Conservation (phyloP, 2,329 filamentous ascomycete species). For the Cladorrhinum sp. region DNA sequence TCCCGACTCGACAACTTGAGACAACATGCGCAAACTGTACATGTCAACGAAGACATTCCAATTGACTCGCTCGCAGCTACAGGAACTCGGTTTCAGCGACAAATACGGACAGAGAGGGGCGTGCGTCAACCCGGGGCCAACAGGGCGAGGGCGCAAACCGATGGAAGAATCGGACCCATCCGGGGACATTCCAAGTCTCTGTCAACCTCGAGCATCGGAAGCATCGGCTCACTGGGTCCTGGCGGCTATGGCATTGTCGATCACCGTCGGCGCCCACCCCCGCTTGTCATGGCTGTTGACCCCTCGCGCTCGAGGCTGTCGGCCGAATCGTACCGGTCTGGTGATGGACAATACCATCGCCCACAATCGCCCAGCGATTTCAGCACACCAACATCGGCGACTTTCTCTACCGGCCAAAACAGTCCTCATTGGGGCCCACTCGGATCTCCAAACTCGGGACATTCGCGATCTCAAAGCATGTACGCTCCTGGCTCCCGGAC, state of each 20-base stretch:
- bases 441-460: conserved; percentile 68
- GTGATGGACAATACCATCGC: conserved; percentile 64
- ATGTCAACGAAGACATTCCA: conserved; percentile 96
- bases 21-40: conserved; percentile 95
- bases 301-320: conserved; percentile 59
- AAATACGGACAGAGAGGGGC: conserved; percentile 76
- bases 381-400: conserved; percentile 79
- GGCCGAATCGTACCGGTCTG: conserved; percentile 65
- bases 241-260: conserved; percentile 63
- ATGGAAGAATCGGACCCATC: conserved; percentile 65
- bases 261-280: conserved; percentile 69
- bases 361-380: conserved; percentile 69
- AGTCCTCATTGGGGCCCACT: conserved; percentile 74
- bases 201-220: conserved; percentile 82
- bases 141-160: conserved; percentile 73
- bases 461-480: conserved; percentile 69
- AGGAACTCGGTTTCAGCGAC: conserved; percentile 85
- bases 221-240: conserved; percentile 62
- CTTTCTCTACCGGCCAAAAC: conserved; percentile 71
- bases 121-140: conserved; percentile 66
- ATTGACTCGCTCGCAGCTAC: conserved; percentile 89
- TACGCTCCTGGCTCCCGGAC: conserved; percentile 64
- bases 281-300: conserved; percentile 74
- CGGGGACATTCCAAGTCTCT: conserved; percentile 82
- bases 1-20: conserved; percentile 91